Conservation (phyloP, 495 filamentous ascomycete species). For the Niebla homalea region DNA sequence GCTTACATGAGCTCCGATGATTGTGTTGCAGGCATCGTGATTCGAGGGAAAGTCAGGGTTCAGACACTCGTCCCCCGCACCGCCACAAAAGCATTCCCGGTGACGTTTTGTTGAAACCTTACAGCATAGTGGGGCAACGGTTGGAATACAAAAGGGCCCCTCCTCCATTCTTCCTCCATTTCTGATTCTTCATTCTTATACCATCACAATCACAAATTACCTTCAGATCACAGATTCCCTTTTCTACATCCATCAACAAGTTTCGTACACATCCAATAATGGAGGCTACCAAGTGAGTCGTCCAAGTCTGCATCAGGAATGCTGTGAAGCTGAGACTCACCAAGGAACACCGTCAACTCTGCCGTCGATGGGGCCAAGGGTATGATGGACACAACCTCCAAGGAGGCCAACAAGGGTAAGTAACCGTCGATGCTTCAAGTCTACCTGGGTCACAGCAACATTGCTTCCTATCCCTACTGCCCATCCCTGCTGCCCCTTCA, state of each 20-base stretch:
- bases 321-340: neutral
- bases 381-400: slow-evolving; percentile 31
- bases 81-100: too few species aligned
- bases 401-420: slow-evolving; percentile 49
- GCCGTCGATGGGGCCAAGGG: slow-evolving; percentile 44
- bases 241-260: neutral
- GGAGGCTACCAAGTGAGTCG: slow-evolving; percentile 6
- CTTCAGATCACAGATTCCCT: neutral
- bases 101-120: too few species aligned
- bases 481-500: neutral
- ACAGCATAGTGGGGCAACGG: too few species aligned
- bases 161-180: neutral
- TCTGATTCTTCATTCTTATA: neutral
- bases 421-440: neutral
- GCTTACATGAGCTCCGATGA: too few species aligned
- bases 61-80: too few species aligned
- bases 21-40: too few species aligned
- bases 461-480: neutral
- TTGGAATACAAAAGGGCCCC: slow-evolving; percentile 2
- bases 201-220: neutral
- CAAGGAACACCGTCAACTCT: slow-evolving; percentile 42
- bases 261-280: neutral
- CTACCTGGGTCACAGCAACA: neutral
- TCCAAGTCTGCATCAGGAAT: neutral
- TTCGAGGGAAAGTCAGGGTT: too few species aligned